Evolutionary conservation across 805 yeast species (phyloP).

Genomic region (Lipomyces starkeyi): DNA sequence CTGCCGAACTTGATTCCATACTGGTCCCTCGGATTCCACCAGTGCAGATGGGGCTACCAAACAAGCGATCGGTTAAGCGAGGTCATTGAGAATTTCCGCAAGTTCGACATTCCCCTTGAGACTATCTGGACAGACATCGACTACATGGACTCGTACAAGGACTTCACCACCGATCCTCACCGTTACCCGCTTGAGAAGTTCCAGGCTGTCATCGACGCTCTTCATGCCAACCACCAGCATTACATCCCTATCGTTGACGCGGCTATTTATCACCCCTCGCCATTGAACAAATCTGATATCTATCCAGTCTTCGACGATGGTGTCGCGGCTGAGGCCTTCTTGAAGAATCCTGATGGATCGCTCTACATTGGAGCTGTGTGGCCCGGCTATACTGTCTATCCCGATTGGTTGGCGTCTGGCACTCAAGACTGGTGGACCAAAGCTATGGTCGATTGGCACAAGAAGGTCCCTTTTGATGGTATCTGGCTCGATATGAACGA

Average conservation of each 20-base stretch:
- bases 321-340: conserved; percentile 15
- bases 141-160: conserved; percentile 74
- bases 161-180: conserved; percentile 76
- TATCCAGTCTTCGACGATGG: conserved; percentile 19
- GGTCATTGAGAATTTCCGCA: conserved; percentile 65
- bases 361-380: conserved; percentile 46
- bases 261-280: conserved; percentile 21
- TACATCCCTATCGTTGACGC: conserved; percentile 29
- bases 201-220: conserved; percentile 59
- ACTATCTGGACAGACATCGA: conserved; percentile 85
- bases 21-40: conserved; percentile 81
- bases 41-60: conserved; percentile 87
- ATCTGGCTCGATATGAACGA: conserved; percentile 83
- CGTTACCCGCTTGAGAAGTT: conserved; percentile 68
- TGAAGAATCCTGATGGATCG: conserved; percentile 38
- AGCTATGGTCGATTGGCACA: conserved; percentile 40
- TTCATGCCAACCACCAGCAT: conserved; percentile 59
- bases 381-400: conserved; percentile 47
- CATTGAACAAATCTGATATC: conserved; percentile 14
- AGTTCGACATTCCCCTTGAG: conserved; percentile 71
- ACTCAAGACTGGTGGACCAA: conserved; percentile 40
- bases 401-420: conserved; percentile 43
- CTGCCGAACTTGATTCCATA: conserved; percentile 64
- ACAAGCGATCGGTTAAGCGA: conserved; percentile 73
- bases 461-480: conserved; percentile 30